Evolutionary conservation across 2,329 filamentous ascomycete genomes (phyloP).

Genomic region (Phoma sp.): DNA sequence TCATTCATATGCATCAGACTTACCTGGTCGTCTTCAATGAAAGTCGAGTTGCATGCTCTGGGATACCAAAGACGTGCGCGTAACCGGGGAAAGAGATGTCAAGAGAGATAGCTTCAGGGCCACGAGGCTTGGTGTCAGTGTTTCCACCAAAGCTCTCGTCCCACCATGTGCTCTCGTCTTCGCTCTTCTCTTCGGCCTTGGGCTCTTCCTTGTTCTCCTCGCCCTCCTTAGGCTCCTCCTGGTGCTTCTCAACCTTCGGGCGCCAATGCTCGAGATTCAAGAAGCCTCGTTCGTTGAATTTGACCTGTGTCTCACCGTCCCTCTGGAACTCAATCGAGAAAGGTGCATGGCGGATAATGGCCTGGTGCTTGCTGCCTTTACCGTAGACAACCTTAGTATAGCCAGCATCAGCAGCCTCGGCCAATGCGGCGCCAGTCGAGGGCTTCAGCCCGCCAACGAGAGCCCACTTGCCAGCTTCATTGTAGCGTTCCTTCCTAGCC

Average conservation of each 20-base stretch:
- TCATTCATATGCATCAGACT: not conserved
- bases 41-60: constrained; percentile 86
- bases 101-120: constrained; percentile 87
- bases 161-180: constrained; percentile 95
- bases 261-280: constrained; percentile 97
- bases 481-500: constrained; percentile 89
- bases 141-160: constrained; percentile 95
- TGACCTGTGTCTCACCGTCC: constrained; percentile 80
- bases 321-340: constrained; percentile 87
- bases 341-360: constrained; percentile 80
- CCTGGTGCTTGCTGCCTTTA: constrained; percentile 75
- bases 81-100: constrained; percentile 94
- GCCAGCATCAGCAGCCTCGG: constrained; percentile 68
- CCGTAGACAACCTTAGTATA: constrained; percentile 80
- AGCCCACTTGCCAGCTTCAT: constrained; percentile 85
- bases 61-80: constrained; percentile 90
- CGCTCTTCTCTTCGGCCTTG: constrained; percentile 54
- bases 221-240: constrained; percentile 59
- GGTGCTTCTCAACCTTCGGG: constrained; percentile 73
- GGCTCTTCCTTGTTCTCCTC: constrained; percentile 51
- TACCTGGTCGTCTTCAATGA: constrained; percentile 86
- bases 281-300: constrained; percentile 86
- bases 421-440: constrained; percentile 73
- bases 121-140: constrained; percentile 92
- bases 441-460: constrained; percentile 80